Conservation (phyloP, 1,139 yeast genomes). For the Saccharomyces pastorianus region DNA sequence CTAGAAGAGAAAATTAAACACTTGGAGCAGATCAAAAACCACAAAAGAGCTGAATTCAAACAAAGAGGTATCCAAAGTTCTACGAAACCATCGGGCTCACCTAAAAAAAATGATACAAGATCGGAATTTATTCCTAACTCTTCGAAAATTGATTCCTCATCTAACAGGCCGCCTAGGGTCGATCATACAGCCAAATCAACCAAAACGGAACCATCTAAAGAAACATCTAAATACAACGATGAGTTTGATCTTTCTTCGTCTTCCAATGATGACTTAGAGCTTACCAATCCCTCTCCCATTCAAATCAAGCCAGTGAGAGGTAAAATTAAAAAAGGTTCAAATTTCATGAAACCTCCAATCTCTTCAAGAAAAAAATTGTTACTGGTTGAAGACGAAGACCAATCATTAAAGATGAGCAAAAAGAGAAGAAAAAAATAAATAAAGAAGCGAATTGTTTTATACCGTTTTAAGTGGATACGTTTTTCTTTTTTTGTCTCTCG, state of each 20-base stretch:
- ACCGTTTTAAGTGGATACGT: neutral
- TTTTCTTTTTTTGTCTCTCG: neutral
- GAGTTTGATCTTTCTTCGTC: constrained; percentile 29
- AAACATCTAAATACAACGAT: constrained; percentile 9
- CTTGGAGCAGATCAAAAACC: constrained; percentile 1
- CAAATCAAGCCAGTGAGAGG: constrained; percentile 13
- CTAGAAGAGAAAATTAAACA: constrained; percentile 2
- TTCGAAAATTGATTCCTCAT: neutral
- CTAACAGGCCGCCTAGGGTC: neutral
- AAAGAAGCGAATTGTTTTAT: neutral
- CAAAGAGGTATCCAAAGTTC: neutral
- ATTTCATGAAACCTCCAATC: constrained; percentile 9
- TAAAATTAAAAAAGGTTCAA: constrained; percentile 8
- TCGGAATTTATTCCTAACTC: neutral
- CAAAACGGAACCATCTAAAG: neutral
- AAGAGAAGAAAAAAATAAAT: constrained; percentile 9
- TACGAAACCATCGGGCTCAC: neutral
- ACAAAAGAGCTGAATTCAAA: neutral
- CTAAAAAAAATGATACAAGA: neutral
- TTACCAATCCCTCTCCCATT: constrained; percentile 27
- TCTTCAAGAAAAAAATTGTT: constrained; percentile 18
- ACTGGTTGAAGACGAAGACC: constrained; percentile 18
- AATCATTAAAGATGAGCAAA: constrained; percentile 9
- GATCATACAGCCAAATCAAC: neutral
- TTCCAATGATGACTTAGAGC: constrained; percentile 26